Conservation (phyloP, 305 asterid species). For the Plantago coronopus region DNA sequence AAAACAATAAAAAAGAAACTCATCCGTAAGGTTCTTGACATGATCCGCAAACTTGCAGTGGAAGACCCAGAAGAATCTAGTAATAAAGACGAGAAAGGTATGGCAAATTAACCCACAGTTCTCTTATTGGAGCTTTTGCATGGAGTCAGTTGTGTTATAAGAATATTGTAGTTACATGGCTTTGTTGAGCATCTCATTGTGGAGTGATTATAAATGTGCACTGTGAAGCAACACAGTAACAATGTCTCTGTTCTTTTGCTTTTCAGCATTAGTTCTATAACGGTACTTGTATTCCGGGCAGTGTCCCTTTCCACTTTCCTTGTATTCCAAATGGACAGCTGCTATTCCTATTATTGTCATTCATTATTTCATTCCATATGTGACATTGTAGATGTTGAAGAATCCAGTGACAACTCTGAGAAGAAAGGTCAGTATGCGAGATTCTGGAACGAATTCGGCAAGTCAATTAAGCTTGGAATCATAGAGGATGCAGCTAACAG, state of each 20-base stretch:
- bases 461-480: constrained; percentile 92
- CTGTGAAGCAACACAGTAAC: neutral
- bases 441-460: constrained; percentile 85
- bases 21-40: constrained; percentile 93
- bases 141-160: too few species aligned
- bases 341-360: neutral
- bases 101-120: neutral
- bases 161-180: too few species aligned
- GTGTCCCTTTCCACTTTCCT: neutral
- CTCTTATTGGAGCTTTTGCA: neutral
- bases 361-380: neutral
- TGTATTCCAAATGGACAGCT: neutral
- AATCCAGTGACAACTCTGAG: constrained; percentile 55
- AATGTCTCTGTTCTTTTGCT: neutral
- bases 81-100: constrained; percentile 68
- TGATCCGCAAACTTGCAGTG: constrained; percentile 90
- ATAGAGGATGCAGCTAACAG: constrained; percentile 90
- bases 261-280: neutral
- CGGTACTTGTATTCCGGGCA: neutral
- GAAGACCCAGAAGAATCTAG: constrained; percentile 91
- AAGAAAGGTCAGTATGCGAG: constrained; percentile 75
- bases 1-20: constrained; percentile 94
- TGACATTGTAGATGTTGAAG: constrained; percentile 52
- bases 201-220: neutral
- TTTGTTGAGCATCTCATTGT: neutral